phyloP scores from a whole-genome alignment of 225 moss, liverwort and hornwort species.

The Straminergon stramineum region DNA sequence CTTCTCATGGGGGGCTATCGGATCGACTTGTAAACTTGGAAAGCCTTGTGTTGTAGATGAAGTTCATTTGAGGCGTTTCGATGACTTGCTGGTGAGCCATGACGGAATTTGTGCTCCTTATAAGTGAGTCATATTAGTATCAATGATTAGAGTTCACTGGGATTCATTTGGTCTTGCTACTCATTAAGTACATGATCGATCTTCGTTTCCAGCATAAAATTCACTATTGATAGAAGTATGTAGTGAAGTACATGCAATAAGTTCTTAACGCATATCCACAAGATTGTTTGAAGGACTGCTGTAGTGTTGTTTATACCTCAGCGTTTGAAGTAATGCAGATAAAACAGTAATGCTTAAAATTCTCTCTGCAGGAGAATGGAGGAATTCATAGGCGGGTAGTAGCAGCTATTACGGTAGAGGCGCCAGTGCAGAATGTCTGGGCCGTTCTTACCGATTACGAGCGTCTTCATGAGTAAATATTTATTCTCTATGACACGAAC shows the following conservation, averaged over 20 bases:
- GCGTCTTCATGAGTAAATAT: conserved; percentile 64
- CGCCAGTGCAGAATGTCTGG: conserved; percentile 76
- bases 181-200: background rate
- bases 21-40: conserved; percentile 44
- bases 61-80: conserved; percentile 89
- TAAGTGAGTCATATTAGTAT: background rate
- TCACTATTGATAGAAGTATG: background rate
- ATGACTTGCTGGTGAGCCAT: conserved; percentile 66
- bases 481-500: background rate
- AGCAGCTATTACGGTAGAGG: conserved; percentile 83
- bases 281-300: background rate
- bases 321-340: background rate
- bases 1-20: conserved; percentile 32
- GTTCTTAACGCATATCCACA: background rate
- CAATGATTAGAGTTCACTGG: background rate
- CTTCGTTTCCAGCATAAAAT: background rate
- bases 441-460: conserved; percentile 83
- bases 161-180: background rate
- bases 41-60: conserved; percentile 82
- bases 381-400: conserved; percentile 89
- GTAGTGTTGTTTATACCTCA: background rate
- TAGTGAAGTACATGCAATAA: background rate
- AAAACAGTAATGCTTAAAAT: background rate
- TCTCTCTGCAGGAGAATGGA: conserved; percentile 63
- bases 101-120: background rate